A percentile compares a stretch with the other conserved stretches of the same genome.
These are phyloP conservation scores for Domatiomyces catenatus DNA, from an alignment of 2,329 filamentous ascomycete species.

Conservation along the genomic window DNA sequence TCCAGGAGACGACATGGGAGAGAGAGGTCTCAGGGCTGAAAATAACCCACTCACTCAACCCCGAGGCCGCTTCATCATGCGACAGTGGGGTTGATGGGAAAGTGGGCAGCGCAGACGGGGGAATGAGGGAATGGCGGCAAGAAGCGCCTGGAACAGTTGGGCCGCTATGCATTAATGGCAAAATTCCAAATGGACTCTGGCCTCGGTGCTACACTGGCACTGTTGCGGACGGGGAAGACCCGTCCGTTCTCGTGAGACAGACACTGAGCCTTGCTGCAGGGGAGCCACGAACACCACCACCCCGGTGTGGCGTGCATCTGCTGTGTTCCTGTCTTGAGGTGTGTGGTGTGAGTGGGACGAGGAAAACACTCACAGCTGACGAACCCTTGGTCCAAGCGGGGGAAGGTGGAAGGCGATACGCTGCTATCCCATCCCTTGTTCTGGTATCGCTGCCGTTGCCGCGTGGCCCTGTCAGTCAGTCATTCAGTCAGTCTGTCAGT, in stretches of 20 bases:
- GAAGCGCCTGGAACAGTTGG: background rate
- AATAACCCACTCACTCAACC: too few relatives aligned
- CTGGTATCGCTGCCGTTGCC: background rate
- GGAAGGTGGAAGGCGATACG: background rate
- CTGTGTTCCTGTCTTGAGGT: background rate
- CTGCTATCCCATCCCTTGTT: background rate
- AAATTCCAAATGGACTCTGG: background rate
- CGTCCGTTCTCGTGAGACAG: background rate
- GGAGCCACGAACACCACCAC: background rate
- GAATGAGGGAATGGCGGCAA: too few relatives aligned
- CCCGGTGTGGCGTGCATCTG: background rate
- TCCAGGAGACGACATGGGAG: background rate
- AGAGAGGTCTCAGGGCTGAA: too few relatives aligned
- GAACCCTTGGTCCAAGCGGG: conserved; percentile 15
- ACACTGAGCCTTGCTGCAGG: background rate
- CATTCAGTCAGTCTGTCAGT: too few relatives aligned
- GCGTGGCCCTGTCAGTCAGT: background rate
- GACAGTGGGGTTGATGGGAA: background rate
- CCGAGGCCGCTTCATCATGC: background rate
- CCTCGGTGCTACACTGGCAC: background rate
- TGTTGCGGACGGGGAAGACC: background rate
- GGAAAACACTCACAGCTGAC: background rate
- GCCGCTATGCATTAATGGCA: background rate
- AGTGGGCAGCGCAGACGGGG: background rate
- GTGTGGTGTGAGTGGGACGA: background rate